Percentiles rank a stretch among this genome's conserved stretches.
These are phyloP conservation scores for Chrysophaeum taylorii DNA, from an alignment of 352 stramenopile genomes.

Conservation along the genomic window DNA sequence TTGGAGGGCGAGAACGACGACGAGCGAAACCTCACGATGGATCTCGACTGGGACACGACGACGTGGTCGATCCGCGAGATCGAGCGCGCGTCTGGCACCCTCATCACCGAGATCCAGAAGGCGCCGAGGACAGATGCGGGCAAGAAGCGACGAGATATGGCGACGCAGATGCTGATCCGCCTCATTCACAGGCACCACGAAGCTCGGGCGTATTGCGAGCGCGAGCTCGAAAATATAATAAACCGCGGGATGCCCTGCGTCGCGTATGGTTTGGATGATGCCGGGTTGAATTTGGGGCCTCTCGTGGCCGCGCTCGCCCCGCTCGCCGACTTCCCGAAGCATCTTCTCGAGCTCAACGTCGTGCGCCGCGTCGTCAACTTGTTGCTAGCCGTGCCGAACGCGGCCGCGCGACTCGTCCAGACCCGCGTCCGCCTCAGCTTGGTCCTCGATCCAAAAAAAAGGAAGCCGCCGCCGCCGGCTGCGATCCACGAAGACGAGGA, in stretches of 20 bases:
- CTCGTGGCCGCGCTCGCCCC: conserved; percentile 14
- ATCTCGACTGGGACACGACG: conserved; percentile 21
- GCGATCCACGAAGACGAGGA: background rate
- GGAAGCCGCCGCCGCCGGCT: background rate
- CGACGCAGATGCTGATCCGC: conserved; percentile 10
- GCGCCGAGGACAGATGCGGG: background rate
- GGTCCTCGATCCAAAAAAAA: background rate
- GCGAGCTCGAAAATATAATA: conserved; percentile 6
- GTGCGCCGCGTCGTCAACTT: background rate
- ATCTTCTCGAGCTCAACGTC: background rate
- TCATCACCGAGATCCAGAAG: conserved; percentile 4
- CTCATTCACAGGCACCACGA: conserved; percentile 12
- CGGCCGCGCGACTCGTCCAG: background rate
- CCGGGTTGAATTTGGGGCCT: conserved; percentile 12
- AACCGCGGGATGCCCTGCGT: conserved; percentile 11
- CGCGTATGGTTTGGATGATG: background rate
- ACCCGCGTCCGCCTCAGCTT: background rate
- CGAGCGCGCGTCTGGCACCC: conserved; percentile 5
- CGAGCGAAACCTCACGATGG: conserved; percentile 14
- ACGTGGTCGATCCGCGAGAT: conserved; percentile 22
- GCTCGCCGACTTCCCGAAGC: background rate
- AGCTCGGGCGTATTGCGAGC: conserved; percentile 15
- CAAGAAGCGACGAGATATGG: conserved; percentile 9
- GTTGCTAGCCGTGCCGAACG: background rate
- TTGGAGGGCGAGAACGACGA: background rate